These are phyloP conservation scores for Aspergillus persii DNA, from an alignment of 2,329 filamentous ascomycete species.

Conservation along the genomic window DNA sequence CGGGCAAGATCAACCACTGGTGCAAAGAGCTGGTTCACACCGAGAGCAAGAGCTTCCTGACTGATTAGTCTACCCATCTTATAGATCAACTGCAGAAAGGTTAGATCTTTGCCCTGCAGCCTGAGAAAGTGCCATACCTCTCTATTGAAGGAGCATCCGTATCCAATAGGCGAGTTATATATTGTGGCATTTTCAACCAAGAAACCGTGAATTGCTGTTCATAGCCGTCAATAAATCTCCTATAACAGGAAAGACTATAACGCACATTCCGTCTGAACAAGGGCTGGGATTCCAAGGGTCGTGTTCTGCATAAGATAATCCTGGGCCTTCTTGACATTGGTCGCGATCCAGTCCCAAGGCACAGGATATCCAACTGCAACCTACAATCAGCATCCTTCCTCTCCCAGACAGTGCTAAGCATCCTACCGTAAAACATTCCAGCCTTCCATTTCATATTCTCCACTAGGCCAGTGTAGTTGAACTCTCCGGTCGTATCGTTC, in stretches of 20 bases:
- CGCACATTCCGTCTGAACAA: slow-evolving; percentile 68
- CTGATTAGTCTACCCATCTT: slow-evolving; percentile 67
- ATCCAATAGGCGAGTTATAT: slow-evolving; percentile 73
- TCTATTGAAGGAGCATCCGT: slow-evolving; percentile 69
- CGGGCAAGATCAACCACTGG: slow-evolving; percentile 69
- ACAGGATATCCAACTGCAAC: slow-evolving; percentile 62
- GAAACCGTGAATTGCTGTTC: slow-evolving; percentile 62
- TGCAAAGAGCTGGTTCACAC: slow-evolving; percentile 71
- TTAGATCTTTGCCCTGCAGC: background rate
- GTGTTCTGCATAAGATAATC: slow-evolving; percentile 68
- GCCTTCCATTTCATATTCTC: slow-evolving; percentile 65
- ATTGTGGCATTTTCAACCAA: slow-evolving; percentile 71
- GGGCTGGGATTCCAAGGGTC: slow-evolving; percentile 67
- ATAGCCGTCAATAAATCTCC: background rate
- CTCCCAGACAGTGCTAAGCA: background rate
- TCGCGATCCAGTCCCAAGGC: slow-evolving; percentile 60
- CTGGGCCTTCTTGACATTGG: slow-evolving; percentile 63
- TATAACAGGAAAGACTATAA: background rate
- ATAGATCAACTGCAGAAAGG: slow-evolving; percentile 48
- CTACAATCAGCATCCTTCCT: slow-evolving; percentile 2
- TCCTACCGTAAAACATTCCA: slow-evolving; percentile 62
- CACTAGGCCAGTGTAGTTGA: slow-evolving; percentile 65
- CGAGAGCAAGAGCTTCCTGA: slow-evolving; percentile 63
- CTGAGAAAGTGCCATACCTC: slow-evolving; percentile 28
- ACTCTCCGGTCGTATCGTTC: slow-evolving; percentile 63